Evolutionary conservation across 108 stramenopile genomes (phyloP).

Genomic region (Chaetoceros tenuissimus): DNA sequence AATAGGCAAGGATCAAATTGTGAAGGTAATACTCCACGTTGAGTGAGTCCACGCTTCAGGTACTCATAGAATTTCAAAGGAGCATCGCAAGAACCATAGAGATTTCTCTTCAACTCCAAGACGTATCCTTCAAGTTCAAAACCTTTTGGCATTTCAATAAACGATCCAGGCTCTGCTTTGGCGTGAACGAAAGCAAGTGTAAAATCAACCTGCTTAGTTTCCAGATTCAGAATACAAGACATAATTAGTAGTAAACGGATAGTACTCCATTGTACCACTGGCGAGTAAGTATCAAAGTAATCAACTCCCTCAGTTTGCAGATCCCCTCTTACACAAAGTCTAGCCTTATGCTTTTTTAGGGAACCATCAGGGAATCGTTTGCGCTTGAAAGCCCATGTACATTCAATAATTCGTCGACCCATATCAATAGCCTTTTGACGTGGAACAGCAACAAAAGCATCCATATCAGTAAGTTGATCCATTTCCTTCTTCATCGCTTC

Average conservation of each 20-base stretch:
- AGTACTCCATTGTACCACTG: conserved; percentile 43
- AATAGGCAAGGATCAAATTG: conserved; percentile 13
- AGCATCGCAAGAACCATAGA: conserved; percentile 17
- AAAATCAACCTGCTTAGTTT: conserved; percentile 34
- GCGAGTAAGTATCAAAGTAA: conserved; percentile 40
- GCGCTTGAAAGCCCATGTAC: conserved; percentile 21
- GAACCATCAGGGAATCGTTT: conserved; percentile 37
- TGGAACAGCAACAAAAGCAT: conserved; percentile 13
- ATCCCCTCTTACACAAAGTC: conserved; percentile 48
- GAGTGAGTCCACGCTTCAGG: not conserved
- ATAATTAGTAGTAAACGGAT: conserved; percentile 23
- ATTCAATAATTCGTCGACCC: not conserved
- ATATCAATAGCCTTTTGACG: not conserved
- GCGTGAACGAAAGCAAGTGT: conserved; percentile 45
- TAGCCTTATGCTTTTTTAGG: conserved; percentile 40
- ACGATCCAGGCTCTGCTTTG: conserved; percentile 10
- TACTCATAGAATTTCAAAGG: conserved; percentile 16
- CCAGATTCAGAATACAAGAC: conserved; percentile 11
- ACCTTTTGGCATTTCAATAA: conserved; percentile 27
- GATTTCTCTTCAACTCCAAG: conserved; percentile 12
- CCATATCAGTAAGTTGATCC: conserved; percentile 6
- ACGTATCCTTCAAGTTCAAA: conserved; percentile 8
- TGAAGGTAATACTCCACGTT: not conserved
- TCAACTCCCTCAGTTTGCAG: conserved; percentile 47
- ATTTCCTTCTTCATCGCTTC: conserved; percentile 18